Conservation (phyloP, 495 filamentous ascomycete genomes). For the Xylaria palmicola region DNA sequence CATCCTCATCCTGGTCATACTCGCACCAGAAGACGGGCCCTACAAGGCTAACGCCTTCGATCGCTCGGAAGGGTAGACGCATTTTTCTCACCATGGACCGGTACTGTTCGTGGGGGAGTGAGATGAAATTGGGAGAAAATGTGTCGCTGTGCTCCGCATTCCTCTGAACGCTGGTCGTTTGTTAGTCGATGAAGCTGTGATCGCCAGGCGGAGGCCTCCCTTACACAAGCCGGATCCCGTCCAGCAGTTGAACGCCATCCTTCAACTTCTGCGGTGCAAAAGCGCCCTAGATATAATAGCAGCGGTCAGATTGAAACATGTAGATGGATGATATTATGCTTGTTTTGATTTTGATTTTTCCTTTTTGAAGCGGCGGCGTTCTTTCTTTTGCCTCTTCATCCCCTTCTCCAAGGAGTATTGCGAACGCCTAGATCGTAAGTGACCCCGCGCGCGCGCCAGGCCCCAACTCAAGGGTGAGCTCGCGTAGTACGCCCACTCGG, state of each 20-base stretch:
- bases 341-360: too few species aligned
- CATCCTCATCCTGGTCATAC: conserved; percentile 49
- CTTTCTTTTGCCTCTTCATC: too few species aligned
- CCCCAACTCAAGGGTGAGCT: too few species aligned
- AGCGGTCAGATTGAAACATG: conserved; percentile 2
- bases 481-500: neutral
- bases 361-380: too few species aligned
- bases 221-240: conserved; percentile 52
- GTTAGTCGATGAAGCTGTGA: conserved; percentile 11
- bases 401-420: too few species aligned
- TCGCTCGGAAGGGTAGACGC: conserved; percentile 50
- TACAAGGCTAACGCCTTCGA: conserved; percentile 51
- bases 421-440: too few species aligned
- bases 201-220: conserved; percentile 14
- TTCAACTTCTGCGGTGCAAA: conserved; percentile 45
- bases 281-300: conserved; percentile 37
- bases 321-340: too few species aligned
- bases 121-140: conserved; percentile 48
- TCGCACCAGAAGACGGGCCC: conserved; percentile 58
- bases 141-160: conserved; percentile 52
- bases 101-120: conserved; percentile 41
- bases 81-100: conserved; percentile 33
- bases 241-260: conserved; percentile 39
- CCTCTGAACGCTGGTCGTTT: conserved; percentile 44
- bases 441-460: neutral